Conservation (phyloP, 768 basidiomycete species). For the Mycena maculata region DNA sequence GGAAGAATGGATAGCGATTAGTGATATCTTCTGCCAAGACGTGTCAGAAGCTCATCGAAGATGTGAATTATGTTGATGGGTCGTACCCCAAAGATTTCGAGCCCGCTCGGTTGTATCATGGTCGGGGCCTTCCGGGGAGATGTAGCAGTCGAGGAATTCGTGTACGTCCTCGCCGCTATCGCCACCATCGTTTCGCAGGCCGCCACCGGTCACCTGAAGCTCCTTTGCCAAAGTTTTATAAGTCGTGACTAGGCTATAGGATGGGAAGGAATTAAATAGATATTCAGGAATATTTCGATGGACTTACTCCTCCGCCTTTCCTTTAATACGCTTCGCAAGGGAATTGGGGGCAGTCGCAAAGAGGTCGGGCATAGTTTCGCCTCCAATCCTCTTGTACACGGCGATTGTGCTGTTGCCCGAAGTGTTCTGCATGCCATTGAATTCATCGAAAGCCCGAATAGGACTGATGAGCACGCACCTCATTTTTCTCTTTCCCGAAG, state of each 20-base stretch:
- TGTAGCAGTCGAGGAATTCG: slow-evolving; percentile 11
- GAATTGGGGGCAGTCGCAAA: not conserved
- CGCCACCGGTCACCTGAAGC: slow-evolving; percentile 36
- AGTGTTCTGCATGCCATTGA: not conserved
- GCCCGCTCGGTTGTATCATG: slow-evolving; percentile 30
- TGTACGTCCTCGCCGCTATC: not conserved
- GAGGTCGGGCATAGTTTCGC: not conserved
- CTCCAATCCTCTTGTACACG: slow-evolving; percentile 7
- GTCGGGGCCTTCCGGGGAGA: slow-evolving; percentile 8
- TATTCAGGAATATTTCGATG: not conserved
- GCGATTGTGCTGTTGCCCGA: not conserved
- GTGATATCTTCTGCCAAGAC: slow-evolving; percentile 35
- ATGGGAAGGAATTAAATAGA: too few species aligned
- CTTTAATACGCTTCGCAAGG: not conserved
- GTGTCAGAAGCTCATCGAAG: not conserved
- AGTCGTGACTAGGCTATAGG: slow-evolving; percentile 17
- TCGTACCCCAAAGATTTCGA: slow-evolving; percentile 42
- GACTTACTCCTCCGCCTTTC: not conserved
- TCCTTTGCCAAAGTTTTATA: slow-evolving; percentile 31
- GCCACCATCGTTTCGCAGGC: slow-evolving; percentile 29
- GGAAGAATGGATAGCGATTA: slow-evolving; percentile 38
- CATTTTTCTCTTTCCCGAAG: not conserved
- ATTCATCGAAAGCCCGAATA: not conserved
- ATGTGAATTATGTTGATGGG: not conserved
- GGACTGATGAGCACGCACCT: not conserved